These are phyloP conservation scores for Claviceps quebecensis DNA, from an alignment of 2,329 filamentous ascomycete genomes.

Conservation along the genomic window DNA sequence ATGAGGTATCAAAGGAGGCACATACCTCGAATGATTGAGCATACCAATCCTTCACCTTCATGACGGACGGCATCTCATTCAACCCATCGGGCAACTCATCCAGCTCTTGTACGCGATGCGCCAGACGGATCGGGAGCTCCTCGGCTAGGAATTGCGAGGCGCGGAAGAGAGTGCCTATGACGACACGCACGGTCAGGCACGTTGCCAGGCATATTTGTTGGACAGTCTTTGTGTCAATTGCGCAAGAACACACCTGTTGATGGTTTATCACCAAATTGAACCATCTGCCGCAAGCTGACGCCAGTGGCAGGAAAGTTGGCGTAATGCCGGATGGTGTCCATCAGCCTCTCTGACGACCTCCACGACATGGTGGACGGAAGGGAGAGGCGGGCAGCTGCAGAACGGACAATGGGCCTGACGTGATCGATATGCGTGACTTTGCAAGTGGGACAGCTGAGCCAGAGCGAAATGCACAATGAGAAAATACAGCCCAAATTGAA, in stretches of 20 bases:
- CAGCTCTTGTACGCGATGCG: constrained; percentile 91
- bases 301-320: constrained; percentile 93
- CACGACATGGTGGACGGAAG: constrained; percentile 58
- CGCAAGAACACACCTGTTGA: constrained; percentile 56
- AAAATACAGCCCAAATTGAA: neutral
- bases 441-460: neutral
- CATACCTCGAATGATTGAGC: constrained; percentile 96
- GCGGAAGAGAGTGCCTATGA: constrained; percentile 78
- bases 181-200: constrained; percentile 5
- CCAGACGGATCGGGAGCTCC: constrained; percentile 90
- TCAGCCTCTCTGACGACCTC: constrained; percentile 79
- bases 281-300: constrained; percentile 95
- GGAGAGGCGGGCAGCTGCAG: neutral
- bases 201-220: neutral
- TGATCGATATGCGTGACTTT: neutral
- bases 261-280: constrained; percentile 90
- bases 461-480: neutral
- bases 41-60: constrained; percentile 94
- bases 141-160: constrained; percentile 97
- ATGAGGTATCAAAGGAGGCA: neutral
- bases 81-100: constrained; percentile 85
- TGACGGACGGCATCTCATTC: constrained; percentile 95
- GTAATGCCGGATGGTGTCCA: constrained; percentile 96
- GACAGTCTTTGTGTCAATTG: constrained; percentile 33
- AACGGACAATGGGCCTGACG: neutral